Percentiles rank a stretch among this genome's conserved stretches.
phyloP scores from a whole-genome alignment of 1,139 yeast species.

The Candida albicans region DNA sequence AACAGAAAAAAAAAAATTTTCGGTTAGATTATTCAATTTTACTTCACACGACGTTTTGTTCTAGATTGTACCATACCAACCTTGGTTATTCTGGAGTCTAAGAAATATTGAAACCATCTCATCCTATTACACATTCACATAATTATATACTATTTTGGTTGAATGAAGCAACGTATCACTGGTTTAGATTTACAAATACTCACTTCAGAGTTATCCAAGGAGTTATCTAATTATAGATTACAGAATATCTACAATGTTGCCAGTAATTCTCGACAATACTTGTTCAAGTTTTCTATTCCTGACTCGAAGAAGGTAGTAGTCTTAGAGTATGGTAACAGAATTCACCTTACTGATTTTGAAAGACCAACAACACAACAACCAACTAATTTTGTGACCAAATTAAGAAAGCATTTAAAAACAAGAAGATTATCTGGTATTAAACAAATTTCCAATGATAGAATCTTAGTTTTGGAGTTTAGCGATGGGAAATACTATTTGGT shows the following conservation, averaged over 20 bases:
- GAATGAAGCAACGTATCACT: slow-evolving; percentile 80
- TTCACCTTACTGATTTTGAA: slow-evolving; percentile 77
- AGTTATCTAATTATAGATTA: slow-evolving; percentile 64
- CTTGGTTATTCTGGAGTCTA: no score
- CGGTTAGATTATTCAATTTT: neutral
- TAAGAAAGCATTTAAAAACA: slow-evolving; percentile 82
- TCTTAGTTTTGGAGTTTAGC: slow-evolving; percentile 76
- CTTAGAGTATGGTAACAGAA: slow-evolving; percentile 83
- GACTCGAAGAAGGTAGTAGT: slow-evolving; percentile 76
- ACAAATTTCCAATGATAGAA: slow-evolving; percentile 78
- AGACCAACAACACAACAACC: slow-evolving; percentile 82
- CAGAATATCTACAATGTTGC: slow-evolving; percentile 85
- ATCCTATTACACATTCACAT: no score
- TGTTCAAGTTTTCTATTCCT: slow-evolving; percentile 79
- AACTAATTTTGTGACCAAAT: slow-evolving; percentile 78
- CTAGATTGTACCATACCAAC: no score
- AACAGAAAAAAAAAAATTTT: neutral
- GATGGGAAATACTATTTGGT: slow-evolving; percentile 80
- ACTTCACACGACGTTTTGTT: no score
- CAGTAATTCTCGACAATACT: slow-evolving; percentile 68
- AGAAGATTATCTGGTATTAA: slow-evolving; percentile 71
- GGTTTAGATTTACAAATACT: slow-evolving; percentile 78
- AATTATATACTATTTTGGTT: no score
- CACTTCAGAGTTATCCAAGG: slow-evolving; percentile 59
- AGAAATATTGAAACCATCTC: neutral